These are phyloP conservation scores for Tolypocladium cylindrosporum DNA, from an alignment of 2,329 filamentous ascomycete genomes.

Conservation along the genomic window DNA sequence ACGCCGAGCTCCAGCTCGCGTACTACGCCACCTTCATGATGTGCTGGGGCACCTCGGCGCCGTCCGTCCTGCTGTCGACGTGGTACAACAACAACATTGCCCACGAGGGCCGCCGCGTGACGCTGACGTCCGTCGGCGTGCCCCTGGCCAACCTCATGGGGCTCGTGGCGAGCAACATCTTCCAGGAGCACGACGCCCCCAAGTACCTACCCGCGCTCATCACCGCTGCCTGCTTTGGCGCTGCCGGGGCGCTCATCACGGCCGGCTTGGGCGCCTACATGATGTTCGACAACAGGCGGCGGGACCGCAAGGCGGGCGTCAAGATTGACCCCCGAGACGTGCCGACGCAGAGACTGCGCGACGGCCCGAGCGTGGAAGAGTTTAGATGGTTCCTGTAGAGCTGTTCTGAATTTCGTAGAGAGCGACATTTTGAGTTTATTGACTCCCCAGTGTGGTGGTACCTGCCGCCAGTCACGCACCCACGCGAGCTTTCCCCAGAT, in stretches of 20 bases:
- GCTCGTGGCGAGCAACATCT: slow-evolving; percentile 59
- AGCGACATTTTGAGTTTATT: too few relatives aligned
- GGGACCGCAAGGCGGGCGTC: slow-evolving; percentile 42
- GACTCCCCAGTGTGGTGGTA: too few relatives aligned
- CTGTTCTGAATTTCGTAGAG: too few relatives aligned
- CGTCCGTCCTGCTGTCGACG: slow-evolving; percentile 56
- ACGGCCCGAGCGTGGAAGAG: slow-evolving; percentile 34
- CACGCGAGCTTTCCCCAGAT: slow-evolving; percentile 1
- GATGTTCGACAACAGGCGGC: slow-evolving; percentile 42
- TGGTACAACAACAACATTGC: slow-evolving; percentile 78
- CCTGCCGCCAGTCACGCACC: background rate
- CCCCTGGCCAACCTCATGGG: slow-evolving; percentile 72
- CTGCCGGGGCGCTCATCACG: slow-evolving; percentile 45
- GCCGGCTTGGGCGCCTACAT: slow-evolving; percentile 48
- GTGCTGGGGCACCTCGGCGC: slow-evolving; percentile 69
- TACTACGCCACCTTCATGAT: slow-evolving; percentile 77
- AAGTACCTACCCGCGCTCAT: slow-evolving; percentile 57
- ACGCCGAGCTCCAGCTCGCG: slow-evolving; percentile 50
- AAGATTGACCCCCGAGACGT: slow-evolving; percentile 35
- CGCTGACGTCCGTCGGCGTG: slow-evolving; percentile 62
- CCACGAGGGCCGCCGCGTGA: slow-evolving; percentile 61
- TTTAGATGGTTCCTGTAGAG: slow-evolving; percentile 44
- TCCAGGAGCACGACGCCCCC: slow-evolving; percentile 52
- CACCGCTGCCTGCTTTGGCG: slow-evolving; percentile 57
- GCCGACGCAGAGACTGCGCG: slow-evolving; percentile 36